Conservation (phyloP, 805 yeast genomes). For the Candida silvicultrix region DNA sequence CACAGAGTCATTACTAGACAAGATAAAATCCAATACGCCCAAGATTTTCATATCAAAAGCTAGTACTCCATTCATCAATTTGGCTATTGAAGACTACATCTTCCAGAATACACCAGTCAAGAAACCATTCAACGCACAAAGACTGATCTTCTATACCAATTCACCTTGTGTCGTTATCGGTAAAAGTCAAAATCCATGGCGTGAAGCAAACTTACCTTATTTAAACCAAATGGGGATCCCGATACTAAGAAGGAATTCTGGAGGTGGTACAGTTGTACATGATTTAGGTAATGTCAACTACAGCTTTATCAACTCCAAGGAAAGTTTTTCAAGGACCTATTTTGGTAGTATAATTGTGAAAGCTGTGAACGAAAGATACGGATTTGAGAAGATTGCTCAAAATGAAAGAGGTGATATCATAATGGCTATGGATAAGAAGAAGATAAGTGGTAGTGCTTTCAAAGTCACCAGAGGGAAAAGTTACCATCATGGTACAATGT, state of each 20-base stretch:
- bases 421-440: conserved; percentile 35
- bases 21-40: conserved; percentile 29
- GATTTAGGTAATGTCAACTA: conserved; percentile 86
- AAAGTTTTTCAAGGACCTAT: conserved; percentile 48
- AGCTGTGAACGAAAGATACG: conserved; percentile 13
- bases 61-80: conserved; percentile 63
- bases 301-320: conserved; percentile 68
- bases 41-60: conserved; percentile 53
- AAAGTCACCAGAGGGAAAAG: conserved; percentile 77
- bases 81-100: conserved; percentile 77
- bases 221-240: conserved; percentile 50
- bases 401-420: conserved; percentile 81
- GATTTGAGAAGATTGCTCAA: conserved; percentile 31
- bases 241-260: conserved; percentile 71
- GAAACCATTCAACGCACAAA: conserved; percentile 24
- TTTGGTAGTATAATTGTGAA: conserved; percentile 33
- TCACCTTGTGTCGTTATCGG: conserved; percentile 89
- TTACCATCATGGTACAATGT: conserved; percentile 96
- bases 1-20: conserved; percentile 13
- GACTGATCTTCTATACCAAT: conserved; percentile 71
- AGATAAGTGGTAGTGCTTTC: conserved; percentile 91
- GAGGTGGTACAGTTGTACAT: conserved; percentile 98
- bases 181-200: conserved; percentile 93
- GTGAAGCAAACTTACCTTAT: conserved; percentile 63
- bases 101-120: conserved; percentile 56